phyloP scores from a whole-genome alignment of 176 grass and related monocot genomes.

The Tuctoria greenei region DNA sequence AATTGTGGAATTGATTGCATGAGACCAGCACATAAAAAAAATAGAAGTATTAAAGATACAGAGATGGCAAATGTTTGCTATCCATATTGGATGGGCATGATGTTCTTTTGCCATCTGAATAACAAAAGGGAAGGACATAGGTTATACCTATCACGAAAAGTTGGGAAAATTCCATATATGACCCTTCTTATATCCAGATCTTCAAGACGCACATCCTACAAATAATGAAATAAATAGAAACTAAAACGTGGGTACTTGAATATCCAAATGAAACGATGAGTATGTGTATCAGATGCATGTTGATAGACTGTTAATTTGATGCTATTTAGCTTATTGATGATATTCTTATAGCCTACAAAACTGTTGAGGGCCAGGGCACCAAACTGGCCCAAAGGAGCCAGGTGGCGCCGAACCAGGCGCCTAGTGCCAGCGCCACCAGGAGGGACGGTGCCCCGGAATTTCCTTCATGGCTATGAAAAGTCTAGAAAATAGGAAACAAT shows the following conservation, averaged over 20 bases:
- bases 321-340: not conserved
- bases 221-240: conserved; percentile 27
- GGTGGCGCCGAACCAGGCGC: no score
- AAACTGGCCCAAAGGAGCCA: no score
- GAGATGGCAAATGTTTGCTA: not conserved
- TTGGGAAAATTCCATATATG: conserved; percentile 95
- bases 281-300: conserved; percentile 7
- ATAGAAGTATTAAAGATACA: not conserved
- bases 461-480: no score
- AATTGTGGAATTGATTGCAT: conserved; percentile 13
- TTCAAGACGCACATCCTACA: conserved; percentile 64
- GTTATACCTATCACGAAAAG: conserved; percentile 75
- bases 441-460: no score
- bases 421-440: no score
- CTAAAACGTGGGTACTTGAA: not conserved
- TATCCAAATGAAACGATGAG: conserved; percentile 1
- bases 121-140: not conserved
- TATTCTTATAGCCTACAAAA: conserved; percentile 30
- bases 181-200: conserved; percentile 86
- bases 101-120: conserved; percentile 1
- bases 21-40: conserved; percentile 36
- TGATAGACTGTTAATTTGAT: conserved; percentile 4
- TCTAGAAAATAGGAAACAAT: no score
- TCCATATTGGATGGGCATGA: not conserved
- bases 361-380: no score